Percentiles rank a stretch among this genome's conserved stretches.
Evolutionary conservation across 2,329 filamentous ascomycete species (phyloP).

Genomic region (Neodidymelliopsis sp.): DNA sequence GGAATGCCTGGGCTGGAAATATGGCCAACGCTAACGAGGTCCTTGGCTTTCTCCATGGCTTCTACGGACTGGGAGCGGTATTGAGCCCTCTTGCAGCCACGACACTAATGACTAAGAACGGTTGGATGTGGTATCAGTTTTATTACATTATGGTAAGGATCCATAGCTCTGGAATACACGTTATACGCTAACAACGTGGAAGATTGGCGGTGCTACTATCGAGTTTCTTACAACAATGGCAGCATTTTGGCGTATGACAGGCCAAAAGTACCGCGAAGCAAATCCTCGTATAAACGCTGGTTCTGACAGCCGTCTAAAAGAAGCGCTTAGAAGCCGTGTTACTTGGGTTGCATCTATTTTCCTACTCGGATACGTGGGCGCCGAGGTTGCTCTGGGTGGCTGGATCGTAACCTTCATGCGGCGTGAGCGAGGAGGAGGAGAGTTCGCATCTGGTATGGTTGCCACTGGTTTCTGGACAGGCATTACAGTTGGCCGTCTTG

Average conservation of each 20-base stretch:
- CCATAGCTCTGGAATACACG: neutral
- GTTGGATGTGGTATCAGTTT: slow-evolving; percentile 71
- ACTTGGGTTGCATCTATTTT: slow-evolving; percentile 76
- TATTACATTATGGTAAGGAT: slow-evolving; percentile 73
- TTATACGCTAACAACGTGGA: neutral
- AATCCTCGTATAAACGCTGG: slow-evolving; percentile 50
- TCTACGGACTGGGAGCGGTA: slow-evolving; percentile 74
- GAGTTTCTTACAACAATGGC: slow-evolving; percentile 61
- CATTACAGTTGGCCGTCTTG: slow-evolving; percentile 73
- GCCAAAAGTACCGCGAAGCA: slow-evolving; percentile 60
- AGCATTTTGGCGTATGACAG: slow-evolving; percentile 70
- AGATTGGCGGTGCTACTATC: slow-evolving; percentile 57
- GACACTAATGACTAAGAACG: slow-evolving; percentile 68
- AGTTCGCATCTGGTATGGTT: slow-evolving; percentile 75
- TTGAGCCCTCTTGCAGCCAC: slow-evolving; percentile 74
- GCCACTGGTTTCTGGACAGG: slow-evolving; percentile 84
- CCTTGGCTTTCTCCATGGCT: slow-evolving; percentile 72
- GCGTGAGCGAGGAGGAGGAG: slow-evolving; percentile 68
- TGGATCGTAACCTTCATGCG: slow-evolving; percentile 89
- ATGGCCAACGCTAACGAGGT: slow-evolving; percentile 76
- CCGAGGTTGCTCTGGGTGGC: slow-evolving; percentile 75
- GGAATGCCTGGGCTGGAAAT: slow-evolving; percentile 69
- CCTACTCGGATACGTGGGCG: slow-evolving; percentile 77
- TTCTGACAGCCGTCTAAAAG: slow-evolving; percentile 56
- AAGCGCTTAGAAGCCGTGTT: slow-evolving; percentile 57